Base-by-base conservation (phyloP, 1,139 yeast species). In the Lodderomyces oxycetoniae region DNA sequence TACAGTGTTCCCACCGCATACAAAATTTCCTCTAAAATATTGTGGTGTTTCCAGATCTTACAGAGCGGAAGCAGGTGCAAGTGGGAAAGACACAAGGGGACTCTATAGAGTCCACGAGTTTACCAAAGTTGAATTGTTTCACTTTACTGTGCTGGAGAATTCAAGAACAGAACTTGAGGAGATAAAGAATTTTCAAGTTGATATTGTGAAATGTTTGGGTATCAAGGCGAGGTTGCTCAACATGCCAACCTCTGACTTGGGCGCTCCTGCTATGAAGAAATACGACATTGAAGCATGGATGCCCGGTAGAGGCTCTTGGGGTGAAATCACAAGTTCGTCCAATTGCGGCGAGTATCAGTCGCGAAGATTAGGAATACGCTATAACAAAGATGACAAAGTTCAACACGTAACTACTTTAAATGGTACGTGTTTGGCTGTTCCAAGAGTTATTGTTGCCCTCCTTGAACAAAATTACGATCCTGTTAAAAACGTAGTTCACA, bases 251-350 rank as follows among this genome's bases (percentile, higher is more conserved):
- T 77, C 84, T 41, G 98, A 93, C 52, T 62, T 93, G 34, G 98
- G 98, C 0, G 82, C 95, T 0, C 96, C 98, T 1, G 98, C 98
- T 0, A 76, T 71, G 57, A 81, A 83, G 50, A 93, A 93, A 57
- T 87, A 80, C 50, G 98, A 93, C 49, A 85, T 89, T 36, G 99
- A 93, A 57, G 96, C 93, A 0, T 87, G 96, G 91, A 91, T 93
- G 96, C 98, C 97, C 0, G 97, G 98, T 2, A 74, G 96, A 48
- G 87, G 87, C 2, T 59, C 62, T 2, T 93, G 95, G 87, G 99
- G 99, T 3, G 99, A 93, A 52, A 69, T 91, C 23, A 80, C 95
- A 1, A 86, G 96, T 28, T 69, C 93, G 2, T 88, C 97, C 2
- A 91, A 89, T 51, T 93, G 99, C 57, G 77, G 89, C 3, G 97